Conservation (phyloP, 2,329 filamentous ascomycete genomes). For the Phialophora chinensis region DNA sequence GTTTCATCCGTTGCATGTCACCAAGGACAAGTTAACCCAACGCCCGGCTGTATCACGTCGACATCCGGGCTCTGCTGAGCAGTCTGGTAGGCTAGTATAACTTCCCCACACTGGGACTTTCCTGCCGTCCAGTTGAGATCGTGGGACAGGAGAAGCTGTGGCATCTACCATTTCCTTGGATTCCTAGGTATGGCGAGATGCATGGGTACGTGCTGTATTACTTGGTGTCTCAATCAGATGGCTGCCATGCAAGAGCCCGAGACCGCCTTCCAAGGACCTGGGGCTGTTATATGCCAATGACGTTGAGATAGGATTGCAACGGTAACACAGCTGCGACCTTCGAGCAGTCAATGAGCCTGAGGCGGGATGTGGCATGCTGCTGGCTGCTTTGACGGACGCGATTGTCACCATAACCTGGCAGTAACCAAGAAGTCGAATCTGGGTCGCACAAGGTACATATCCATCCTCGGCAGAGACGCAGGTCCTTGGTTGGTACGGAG, state of each 20-base stretch:
- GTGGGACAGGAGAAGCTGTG: background rate
- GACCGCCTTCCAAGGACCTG: constrained; percentile 4
- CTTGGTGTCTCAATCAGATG: background rate
- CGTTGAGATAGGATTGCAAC: background rate
- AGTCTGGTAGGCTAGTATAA: background rate
- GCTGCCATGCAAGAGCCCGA: constrained; percentile 10
- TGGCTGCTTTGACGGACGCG: background rate
- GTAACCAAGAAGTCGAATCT: background rate
- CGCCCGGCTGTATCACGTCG: background rate
- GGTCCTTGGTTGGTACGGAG: background rate
- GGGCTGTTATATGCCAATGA: background rate
- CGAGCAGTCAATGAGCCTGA: background rate
- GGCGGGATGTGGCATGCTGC: background rate
- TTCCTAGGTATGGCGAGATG: background rate
- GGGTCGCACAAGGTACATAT: background rate
- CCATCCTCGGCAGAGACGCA: constrained; percentile 10
- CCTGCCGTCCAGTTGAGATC: background rate
- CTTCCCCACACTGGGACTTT: background rate
- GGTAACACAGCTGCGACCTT: background rate
- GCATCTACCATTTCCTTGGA: background rate
- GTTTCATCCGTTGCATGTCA: background rate
- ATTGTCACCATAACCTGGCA: background rate
- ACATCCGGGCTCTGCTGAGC: background rate
- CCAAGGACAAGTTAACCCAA: background rate
- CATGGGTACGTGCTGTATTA: background rate